Conservation (phyloP, 495 filamentous ascomycete genomes). For the Recurvomyces mirabilis region DNA sequence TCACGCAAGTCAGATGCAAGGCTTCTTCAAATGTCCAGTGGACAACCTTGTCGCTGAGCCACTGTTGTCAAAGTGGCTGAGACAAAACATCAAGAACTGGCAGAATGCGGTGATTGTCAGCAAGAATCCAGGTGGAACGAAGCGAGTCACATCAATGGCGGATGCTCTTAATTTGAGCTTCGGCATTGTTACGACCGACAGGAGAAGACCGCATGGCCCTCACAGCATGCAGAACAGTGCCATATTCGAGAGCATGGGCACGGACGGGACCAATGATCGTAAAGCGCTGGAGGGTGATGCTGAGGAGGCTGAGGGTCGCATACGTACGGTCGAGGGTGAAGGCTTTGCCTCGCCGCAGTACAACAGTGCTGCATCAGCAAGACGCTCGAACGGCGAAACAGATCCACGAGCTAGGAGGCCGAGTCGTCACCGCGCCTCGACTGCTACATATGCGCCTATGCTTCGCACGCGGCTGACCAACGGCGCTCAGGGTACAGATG, state of each 20-base stretch:
- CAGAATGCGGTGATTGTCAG: conserved; percentile 87
- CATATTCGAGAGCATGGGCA: conserved; percentile 31
- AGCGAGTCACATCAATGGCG: conserved; percentile 90
- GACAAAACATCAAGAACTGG: conserved; percentile 77
- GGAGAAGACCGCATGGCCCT: conserved; percentile 45
- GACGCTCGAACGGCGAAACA: conserved; percentile 1
- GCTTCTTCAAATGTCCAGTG: conserved; percentile 95
- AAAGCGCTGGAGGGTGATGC: conserved; percentile 10
- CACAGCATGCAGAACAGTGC: conserved; percentile 57
- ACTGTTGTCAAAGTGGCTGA: conserved; percentile 90
- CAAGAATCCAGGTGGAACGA: conserved; percentile 95
- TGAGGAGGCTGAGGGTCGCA: conserved; percentile 5
- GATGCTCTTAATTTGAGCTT: conserved; percentile 96
- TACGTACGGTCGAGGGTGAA: conserved; percentile 35
- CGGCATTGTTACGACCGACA: conserved; percentile 89
- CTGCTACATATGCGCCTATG: neutral
- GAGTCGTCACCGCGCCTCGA: neutral
- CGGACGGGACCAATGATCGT: conserved; percentile 26
- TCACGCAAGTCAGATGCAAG: conserved; percentile 89
- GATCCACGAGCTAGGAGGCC: neutral
- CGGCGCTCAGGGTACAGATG: conserved; percentile 1
- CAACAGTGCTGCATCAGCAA: conserved; percentile 41
- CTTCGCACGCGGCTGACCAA: conserved; percentile 4
- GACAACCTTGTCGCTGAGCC: conserved; percentile 97
- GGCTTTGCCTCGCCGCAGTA: conserved; percentile 75